Conservation (phyloP, 2,329 filamentous ascomycete genomes). For the Fusarium kyushuense region DNA sequence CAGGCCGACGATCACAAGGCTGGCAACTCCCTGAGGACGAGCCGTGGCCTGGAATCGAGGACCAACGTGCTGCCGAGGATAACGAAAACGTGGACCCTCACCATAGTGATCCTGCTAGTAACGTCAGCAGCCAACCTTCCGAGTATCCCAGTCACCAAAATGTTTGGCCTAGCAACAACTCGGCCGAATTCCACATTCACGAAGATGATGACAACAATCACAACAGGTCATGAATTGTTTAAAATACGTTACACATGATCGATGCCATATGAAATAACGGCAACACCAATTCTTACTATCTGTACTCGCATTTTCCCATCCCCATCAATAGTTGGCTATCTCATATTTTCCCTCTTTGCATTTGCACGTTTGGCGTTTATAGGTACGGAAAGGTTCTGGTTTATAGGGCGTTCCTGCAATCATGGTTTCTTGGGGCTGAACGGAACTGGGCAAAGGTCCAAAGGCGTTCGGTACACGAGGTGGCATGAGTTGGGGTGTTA, state of each 20-base stretch:
- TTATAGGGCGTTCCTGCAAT: conserved; percentile 35
- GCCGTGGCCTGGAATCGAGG: conserved; percentile 68
- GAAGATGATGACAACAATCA: conserved; percentile 51
- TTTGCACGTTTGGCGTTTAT: conserved; percentile 29
- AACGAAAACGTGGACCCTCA: conserved; percentile 65
- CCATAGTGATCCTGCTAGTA: conserved; percentile 49
- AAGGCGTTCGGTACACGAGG: conserved; percentile 7
- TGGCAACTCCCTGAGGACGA: conserved; percentile 64
- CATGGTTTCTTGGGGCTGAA: conserved; percentile 5
- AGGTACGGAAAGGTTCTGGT: conserved; percentile 13
- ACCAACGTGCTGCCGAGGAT: conserved; percentile 59
- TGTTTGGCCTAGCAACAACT: conserved; percentile 53
- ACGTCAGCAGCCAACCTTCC: conserved; percentile 64
- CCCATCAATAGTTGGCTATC: conserved; percentile 8
- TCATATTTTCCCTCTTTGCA: conserved; percentile 7
- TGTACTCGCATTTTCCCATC: conserved; percentile 9
- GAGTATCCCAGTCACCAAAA: conserved; percentile 67
- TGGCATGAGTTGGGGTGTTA: conserved; percentile 5
- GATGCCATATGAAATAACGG: conserved; percentile 20
- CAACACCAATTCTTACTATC: conserved; percentile 10
- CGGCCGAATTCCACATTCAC: conserved; percentile 55
- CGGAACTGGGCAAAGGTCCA: conserved; percentile 1
- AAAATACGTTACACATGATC: conserved; percentile 11
- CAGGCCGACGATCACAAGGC: conserved; percentile 44
- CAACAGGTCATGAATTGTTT: conserved; percentile 29